Conservation (phyloP, 306 rosid genomes). For the Vachellia collinsii region DNA sequence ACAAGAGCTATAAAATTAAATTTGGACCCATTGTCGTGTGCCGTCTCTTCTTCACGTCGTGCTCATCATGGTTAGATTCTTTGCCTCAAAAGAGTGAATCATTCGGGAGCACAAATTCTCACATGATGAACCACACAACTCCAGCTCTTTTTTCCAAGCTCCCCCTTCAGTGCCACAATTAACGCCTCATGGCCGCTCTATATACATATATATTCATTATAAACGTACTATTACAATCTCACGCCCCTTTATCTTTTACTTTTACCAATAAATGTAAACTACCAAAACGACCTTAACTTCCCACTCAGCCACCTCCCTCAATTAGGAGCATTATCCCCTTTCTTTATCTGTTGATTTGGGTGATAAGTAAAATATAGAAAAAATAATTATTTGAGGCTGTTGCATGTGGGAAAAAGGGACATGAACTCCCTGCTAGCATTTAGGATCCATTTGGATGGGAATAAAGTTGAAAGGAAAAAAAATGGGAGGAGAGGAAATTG, state of each 20-base stretch:
- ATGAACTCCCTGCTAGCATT: too few species aligned
- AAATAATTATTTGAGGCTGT: too few species aligned
- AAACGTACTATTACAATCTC: too few species aligned
- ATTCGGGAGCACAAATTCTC: not conserved
- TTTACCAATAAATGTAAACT: not conserved
- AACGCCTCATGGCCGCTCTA: not conserved
- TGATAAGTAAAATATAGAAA: too few species aligned
- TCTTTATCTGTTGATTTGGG: not conserved
- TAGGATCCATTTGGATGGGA: too few species aligned
- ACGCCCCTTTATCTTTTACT: too few species aligned
- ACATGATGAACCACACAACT: not conserved
- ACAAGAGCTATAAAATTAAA: not conserved
- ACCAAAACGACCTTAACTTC: slow-evolving; percentile 25
- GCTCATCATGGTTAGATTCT: not conserved
- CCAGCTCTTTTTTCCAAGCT: not conserved
- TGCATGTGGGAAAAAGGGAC: too few species aligned
- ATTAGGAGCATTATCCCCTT: not conserved
- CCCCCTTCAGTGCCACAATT: slow-evolving; percentile 20
- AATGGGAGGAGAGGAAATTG: too few species aligned
- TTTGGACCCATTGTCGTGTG: not conserved
- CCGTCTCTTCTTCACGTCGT: not conserved
- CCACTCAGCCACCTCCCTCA: not conserved
- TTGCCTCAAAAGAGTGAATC: not conserved
- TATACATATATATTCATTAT: not conserved
- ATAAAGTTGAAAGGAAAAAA: too few species aligned